phyloP scores from a whole-genome alignment of 1,284 basidiomycete species.

The Golubevia pallescens region DNA sequence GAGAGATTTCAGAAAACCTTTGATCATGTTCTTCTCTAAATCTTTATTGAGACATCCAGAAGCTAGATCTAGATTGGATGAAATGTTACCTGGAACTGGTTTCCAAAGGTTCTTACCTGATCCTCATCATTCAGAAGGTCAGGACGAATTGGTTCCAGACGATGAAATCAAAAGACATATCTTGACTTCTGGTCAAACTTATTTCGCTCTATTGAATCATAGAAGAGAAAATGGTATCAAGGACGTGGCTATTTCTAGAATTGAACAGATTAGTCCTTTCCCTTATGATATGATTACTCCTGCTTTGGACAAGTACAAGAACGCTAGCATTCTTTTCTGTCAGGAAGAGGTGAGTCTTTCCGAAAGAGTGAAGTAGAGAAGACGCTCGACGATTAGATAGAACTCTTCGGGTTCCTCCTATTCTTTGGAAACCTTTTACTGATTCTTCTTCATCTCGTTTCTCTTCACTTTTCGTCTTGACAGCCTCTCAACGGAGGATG shows the following conservation, averaged over 20 bases:
- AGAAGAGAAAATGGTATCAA: conserved; percentile 69
- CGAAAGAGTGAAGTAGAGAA: too few relatives aligned
- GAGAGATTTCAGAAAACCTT: conserved; percentile 62
- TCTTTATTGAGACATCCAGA: conserved; percentile 88
- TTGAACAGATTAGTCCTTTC: conserved; percentile 95
- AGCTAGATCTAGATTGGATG: conserved; percentile 83
- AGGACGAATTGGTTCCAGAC: conserved; percentile 73
- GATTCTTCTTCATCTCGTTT: not conserved
- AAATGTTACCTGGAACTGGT: conserved; percentile 84
- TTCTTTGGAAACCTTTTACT: not conserved
- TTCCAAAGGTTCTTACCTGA: conserved; percentile 96
- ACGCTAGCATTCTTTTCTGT: conserved; percentile 88
- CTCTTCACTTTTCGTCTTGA: not conserved
- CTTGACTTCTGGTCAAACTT: conserved; percentile 82
- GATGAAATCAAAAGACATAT: conserved; percentile 91
- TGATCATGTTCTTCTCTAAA: conserved; percentile 94
- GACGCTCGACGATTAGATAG: too few relatives aligned
- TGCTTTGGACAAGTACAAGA: conserved; percentile 90
- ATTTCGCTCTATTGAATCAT: conserved; percentile 77
- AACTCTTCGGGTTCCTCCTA: too few relatives aligned
- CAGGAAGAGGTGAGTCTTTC: conserved; percentile 69
- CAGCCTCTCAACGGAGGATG: conserved; percentile 67
- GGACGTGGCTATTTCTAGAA: conserved; percentile 88
- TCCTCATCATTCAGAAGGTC: conserved; percentile 71
- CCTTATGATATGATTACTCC: conserved; percentile 76